phyloP scores from a whole-genome alignment of 805 yeast genomes.

The Candida orba region DNA sequence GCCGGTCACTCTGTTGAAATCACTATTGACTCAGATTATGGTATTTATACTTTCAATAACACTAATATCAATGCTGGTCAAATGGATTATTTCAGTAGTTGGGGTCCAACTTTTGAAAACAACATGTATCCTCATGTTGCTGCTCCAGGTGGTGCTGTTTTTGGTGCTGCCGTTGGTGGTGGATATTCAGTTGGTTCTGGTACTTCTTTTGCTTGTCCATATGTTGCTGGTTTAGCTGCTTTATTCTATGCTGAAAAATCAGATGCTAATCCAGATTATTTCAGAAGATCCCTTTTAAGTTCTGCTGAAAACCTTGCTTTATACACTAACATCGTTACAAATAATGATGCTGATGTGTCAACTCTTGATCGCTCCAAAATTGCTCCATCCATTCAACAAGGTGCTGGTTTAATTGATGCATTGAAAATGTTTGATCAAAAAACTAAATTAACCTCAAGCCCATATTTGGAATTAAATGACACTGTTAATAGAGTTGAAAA shows the following conservation, averaged over 20 bases:
- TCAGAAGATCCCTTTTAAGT: slow-evolving; percentile 3
- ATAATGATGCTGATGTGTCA: slow-evolving; percentile 2
- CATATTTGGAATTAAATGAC: slow-evolving; percentile 10
- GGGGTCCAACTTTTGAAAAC: slow-evolving; percentile 17
- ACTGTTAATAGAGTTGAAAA: slow-evolving; percentile 11
- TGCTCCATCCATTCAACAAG: slow-evolving; percentile 13
- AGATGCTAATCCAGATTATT: slow-evolving; percentile 3
- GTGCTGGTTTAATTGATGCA: slow-evolving; percentile 14
- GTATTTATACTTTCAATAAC: not conserved
- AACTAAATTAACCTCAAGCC: slow-evolving; percentile 5
- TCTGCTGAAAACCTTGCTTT: slow-evolving; percentile 3
- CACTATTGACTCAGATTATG: not conserved
- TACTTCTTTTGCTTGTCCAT: slow-evolving; percentile 14
- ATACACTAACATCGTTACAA: not conserved
- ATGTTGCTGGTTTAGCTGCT: slow-evolving; percentile 14
- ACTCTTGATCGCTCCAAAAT: not conserved
- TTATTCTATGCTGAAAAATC: slow-evolving; percentile 5
- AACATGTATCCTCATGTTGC: slow-evolving; percentile 10
- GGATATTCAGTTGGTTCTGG: slow-evolving; percentile 8
- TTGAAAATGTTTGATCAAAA: slow-evolving; percentile 6
- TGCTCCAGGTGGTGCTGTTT: slow-evolving; percentile 17
- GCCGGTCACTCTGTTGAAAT: slow-evolving; percentile 8
- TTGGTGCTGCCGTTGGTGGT: slow-evolving; percentile 9
- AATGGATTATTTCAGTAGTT: slow-evolving; percentile 9
- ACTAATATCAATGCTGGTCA: slow-evolving; percentile 8